These are phyloP conservation scores for Mycena sp. DNA, from an alignment of 1,284 basidiomycete species.

Conservation along the genomic window DNA sequence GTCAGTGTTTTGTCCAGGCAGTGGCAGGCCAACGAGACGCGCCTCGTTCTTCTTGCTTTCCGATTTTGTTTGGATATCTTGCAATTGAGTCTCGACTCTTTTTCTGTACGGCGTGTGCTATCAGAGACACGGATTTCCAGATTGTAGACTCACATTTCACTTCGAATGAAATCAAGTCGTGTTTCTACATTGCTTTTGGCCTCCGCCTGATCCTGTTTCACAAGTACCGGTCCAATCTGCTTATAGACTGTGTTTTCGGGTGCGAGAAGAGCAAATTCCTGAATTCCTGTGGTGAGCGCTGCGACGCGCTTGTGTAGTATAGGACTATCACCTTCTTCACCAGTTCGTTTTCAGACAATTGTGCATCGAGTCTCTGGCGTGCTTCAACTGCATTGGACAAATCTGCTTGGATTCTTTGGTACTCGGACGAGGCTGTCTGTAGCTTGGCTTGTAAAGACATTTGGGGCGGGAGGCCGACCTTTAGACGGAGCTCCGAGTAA, in stretches of 20 bases:
- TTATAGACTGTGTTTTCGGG: slow-evolving; percentile 90
- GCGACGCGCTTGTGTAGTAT: background rate
- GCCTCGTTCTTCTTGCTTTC: slow-evolving; percentile 88
- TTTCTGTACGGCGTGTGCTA: slow-evolving; percentile 58
- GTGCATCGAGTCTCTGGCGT: slow-evolving; percentile 86
- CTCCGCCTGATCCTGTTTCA: slow-evolving; percentile 90
- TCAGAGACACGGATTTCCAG: slow-evolving; percentile 1
- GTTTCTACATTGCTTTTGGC: slow-evolving; percentile 93
- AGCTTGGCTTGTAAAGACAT: slow-evolving; percentile 64
- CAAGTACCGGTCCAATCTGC: slow-evolving; percentile 90
- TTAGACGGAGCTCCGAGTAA: background rate
- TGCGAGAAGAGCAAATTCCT: slow-evolving; percentile 89
- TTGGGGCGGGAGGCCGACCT: background rate
- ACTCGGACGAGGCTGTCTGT: slow-evolving; percentile 75
- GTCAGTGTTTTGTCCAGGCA: too few relatives aligned
- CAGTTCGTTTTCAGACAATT: slow-evolving; percentile 91
- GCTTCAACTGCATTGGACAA: slow-evolving; percentile 79
- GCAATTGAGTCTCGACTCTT: slow-evolving; percentile 82
- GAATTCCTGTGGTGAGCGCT: slow-evolving; percentile 16
- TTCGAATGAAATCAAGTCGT: slow-evolving; percentile 89
- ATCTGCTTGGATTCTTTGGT: slow-evolving; percentile 83
- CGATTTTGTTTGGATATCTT: slow-evolving; percentile 76
- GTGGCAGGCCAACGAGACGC: slow-evolving; percentile 44
- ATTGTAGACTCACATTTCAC: slow-evolving; percentile 82
- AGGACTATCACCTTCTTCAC: slow-evolving; percentile 93